A percentile compares a stretch with the other conserved stretches of the same genome.
Conservation (phyloP, 306 rosid species). For the Ammopiptanthus mongolicus region DNA sequence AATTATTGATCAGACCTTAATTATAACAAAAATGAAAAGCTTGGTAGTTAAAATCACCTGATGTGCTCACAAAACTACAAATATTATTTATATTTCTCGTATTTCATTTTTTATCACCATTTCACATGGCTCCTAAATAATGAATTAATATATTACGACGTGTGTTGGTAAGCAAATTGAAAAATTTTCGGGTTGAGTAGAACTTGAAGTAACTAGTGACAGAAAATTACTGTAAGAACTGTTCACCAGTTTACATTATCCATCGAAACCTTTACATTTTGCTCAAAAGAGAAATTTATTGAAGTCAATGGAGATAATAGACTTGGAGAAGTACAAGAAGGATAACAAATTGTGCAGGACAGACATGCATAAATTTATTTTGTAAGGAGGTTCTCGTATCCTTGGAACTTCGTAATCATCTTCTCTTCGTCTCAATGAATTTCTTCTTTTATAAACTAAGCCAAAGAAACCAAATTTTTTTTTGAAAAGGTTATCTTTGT, state of each 20-base stretch:
- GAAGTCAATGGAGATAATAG: neutral
- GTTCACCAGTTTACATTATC: neutral
- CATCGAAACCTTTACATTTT: neutral
- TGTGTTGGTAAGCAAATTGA: neutral
- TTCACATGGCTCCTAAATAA: conserved; percentile 5
- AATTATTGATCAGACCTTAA: neutral
- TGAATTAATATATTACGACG: neutral
- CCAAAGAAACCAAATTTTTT: neutral
- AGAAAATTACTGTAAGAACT: neutral
- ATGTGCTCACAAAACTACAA: neutral
- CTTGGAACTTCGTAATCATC: too few relatives aligned
- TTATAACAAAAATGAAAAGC: neutral
- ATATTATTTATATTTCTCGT: neutral
- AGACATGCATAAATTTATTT: neutral
- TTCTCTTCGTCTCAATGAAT: too few relatives aligned
- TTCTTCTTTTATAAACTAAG: too few relatives aligned
- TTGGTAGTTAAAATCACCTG: neutral
- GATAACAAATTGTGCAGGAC: neutral
- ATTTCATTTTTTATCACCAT: neutral
- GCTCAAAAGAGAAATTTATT: neutral
- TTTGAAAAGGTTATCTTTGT: neutral
- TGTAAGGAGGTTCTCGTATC: too few relatives aligned
- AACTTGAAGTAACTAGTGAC: neutral
- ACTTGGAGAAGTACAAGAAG: neutral
- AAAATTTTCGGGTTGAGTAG: neutral